These are phyloP conservation scores for Helianthus tuberosus DNA, from an alignment of 129 eudicot genomes.

Conservation along the genomic window DNA sequence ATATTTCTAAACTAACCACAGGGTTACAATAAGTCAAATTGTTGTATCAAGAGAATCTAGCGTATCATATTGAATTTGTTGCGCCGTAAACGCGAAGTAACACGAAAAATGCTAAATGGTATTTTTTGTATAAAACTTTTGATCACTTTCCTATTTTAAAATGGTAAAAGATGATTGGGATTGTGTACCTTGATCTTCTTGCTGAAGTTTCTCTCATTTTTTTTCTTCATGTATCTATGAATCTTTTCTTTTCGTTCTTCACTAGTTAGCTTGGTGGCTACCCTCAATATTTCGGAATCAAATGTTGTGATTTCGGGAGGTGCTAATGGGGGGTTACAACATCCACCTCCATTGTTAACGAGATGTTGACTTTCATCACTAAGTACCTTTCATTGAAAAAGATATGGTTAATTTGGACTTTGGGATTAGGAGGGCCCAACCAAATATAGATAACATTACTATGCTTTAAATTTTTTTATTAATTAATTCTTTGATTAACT, in stretches of 20 bases:
- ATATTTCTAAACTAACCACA: too few species aligned
- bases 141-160: background rate
- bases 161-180: background rate
- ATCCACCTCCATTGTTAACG: slow-evolving; percentile 46
- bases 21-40: too few species aligned
- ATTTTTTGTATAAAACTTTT: background rate
- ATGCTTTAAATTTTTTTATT: too few species aligned
- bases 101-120: too few species aligned
- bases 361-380: slow-evolving; percentile 65
- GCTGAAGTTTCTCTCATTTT: slow-evolving; percentile 66
- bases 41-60: too few species aligned
- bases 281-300: slow-evolving; percentile 74
- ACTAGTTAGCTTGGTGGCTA: slow-evolving; percentile 62
- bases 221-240: slow-evolving; percentile 58
- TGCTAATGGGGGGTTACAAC: slow-evolving; percentile 52
- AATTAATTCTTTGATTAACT: too few species aligned
- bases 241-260: slow-evolving; percentile 68
- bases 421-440: too few species aligned
- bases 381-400: slow-evolving; percentile 37
- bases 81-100: too few species aligned
- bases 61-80: too few species aligned
- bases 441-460: too few species aligned
- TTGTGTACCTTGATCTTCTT: slow-evolving; percentile 68
- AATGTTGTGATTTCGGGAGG: slow-evolving; percentile 70
- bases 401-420: background rate